Percentiles rank a stretch among this genome's conserved stretches.
phyloP scores from a whole-genome alignment of 805 yeast genomes.

The Ogataea glucozyma region DNA sequence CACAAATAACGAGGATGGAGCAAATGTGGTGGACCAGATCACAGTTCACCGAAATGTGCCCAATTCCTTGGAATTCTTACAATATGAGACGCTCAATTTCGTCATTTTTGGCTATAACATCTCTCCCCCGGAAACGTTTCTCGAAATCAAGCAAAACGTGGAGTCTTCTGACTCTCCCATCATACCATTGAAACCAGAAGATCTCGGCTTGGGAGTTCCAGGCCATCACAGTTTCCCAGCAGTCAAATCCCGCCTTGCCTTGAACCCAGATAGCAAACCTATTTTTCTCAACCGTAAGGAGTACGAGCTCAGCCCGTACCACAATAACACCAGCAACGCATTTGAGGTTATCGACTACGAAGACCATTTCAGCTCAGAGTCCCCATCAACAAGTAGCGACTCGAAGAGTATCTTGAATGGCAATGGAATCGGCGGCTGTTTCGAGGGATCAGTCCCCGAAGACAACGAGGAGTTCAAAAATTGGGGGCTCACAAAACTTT shows the following conservation, averaged over 20 bases:
- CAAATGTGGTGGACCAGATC: constrained; percentile 44
- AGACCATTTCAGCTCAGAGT: constrained; percentile 21
- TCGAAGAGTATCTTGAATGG: constrained; percentile 2
- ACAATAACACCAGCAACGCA: constrained; percentile 20
- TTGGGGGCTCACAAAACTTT: constrained; percentile 38
- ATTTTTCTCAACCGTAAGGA: constrained; percentile 37
- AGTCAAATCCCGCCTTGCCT: background rate
- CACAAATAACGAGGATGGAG: constrained; percentile 26
- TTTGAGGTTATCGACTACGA: constrained; percentile 35
- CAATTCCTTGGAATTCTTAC: constrained; percentile 54
- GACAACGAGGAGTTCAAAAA: constrained; percentile 27
- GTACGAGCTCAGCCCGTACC: constrained; percentile 32
- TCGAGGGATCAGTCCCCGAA: constrained; percentile 5
- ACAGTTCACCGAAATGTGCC: constrained; percentile 54
- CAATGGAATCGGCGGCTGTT: constrained; percentile 1
- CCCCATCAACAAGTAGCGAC: constrained; percentile 3
- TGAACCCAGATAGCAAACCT: constrained; percentile 21
- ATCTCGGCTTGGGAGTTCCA: background rate
- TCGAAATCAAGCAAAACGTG: background rate
- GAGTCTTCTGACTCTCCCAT: background rate
- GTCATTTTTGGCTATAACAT: constrained; percentile 3
- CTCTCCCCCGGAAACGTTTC: background rate
- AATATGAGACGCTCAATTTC: constrained; percentile 50
- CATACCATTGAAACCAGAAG: background rate
- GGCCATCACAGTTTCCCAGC: constrained; percentile 6